Conservation (phyloP, 2,329 filamentous ascomycete species). For the Fusarium transvaalense region DNA sequence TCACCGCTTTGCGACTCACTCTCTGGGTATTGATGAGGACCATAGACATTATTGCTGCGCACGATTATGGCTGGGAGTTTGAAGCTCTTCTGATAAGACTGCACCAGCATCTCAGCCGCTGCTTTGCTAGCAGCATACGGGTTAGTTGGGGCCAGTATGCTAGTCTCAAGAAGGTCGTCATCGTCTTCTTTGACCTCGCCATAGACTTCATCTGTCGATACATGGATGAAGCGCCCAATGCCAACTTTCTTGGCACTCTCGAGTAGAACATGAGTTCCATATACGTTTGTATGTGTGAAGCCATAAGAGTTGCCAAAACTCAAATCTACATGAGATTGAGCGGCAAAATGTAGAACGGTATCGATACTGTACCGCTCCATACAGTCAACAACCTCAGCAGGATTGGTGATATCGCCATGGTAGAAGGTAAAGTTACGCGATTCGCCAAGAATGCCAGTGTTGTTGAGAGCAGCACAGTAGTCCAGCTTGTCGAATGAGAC, state of each 20-base stretch:
- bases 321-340: slow-evolving; percentile 86
- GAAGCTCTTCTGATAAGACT: slow-evolving; percentile 87
- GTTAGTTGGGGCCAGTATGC: slow-evolving; percentile 82
- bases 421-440: slow-evolving; percentile 82
- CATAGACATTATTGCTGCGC: slow-evolving; percentile 87
- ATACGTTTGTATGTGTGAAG: slow-evolving; percentile 85
- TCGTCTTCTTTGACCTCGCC: slow-evolving; percentile 81
- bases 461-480: slow-evolving; percentile 84
- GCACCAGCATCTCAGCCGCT: slow-evolving; percentile 86
- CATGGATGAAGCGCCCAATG: slow-evolving; percentile 81
- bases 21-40: slow-evolving; percentile 85
- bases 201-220: slow-evolving; percentile 89
- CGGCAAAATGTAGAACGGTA: slow-evolving; percentile 86
- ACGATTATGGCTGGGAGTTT: slow-evolving; percentile 84
- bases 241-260: slow-evolving; percentile 80
- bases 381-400: slow-evolving; percentile 76
- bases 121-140: slow-evolving; percentile 86
- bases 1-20: slow-evolving; percentile 64
- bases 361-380: slow-evolving; percentile 80
- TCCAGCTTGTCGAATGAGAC: slow-evolving; percentile 88
- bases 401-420: slow-evolving; percentile 81
- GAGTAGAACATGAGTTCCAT: slow-evolving; percentile 84
- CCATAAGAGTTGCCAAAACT: slow-evolving; percentile 86
- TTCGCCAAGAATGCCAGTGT: slow-evolving; percentile 76
- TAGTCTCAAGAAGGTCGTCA: slow-evolving; percentile 78